phyloP scores from a whole-genome alignment of 352 stramenopile genomes.

The Bremia lactucae region DNA sequence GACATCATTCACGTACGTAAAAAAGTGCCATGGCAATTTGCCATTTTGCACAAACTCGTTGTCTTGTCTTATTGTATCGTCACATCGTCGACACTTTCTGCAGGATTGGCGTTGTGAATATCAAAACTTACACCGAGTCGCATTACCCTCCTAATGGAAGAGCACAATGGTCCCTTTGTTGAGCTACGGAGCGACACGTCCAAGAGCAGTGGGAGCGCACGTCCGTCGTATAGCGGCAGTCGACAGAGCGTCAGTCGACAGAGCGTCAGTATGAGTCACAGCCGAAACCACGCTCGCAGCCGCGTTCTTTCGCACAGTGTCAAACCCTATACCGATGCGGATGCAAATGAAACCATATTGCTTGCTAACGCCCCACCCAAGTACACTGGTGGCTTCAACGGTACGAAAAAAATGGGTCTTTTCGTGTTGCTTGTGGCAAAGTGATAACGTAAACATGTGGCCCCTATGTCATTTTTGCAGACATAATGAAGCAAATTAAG shows the following conservation, averaged over 20 bases:
- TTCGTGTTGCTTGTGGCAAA: not conserved
- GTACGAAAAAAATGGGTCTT: conserved; percentile 5
- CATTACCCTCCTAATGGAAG: conserved; percentile 50
- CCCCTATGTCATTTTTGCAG: conserved; percentile 10
- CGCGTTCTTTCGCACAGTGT: conserved; percentile 17
- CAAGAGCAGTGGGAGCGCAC: conserved; percentile 4
- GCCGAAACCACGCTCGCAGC: conserved; percentile 14
- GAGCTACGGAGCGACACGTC: conserved; percentile 27
- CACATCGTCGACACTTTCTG: not conserved
- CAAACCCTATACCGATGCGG: conserved; percentile 36
- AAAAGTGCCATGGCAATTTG: not conserved
- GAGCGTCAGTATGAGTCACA: conserved; percentile 21
- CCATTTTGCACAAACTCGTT: not conserved
- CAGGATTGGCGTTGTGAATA: conserved; percentile 11
- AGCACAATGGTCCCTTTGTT: conserved; percentile 43
- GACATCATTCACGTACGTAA: too few relatives aligned
- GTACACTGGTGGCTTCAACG: conserved; percentile 49
- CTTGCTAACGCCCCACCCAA: conserved; percentile 52
- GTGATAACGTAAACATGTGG: conserved; percentile 1
- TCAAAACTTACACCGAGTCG: conserved; percentile 7
- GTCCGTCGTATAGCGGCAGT: conserved; percentile 4
- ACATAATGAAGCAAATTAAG: conserved; percentile 75
- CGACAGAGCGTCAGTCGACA: conserved; percentile 22
- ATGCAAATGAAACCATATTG: conserved; percentile 62
- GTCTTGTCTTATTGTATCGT: not conserved